Base-by-base conservation (phyloP, 345 rosid genomes). In the Pistacia integerrima region DNA sequence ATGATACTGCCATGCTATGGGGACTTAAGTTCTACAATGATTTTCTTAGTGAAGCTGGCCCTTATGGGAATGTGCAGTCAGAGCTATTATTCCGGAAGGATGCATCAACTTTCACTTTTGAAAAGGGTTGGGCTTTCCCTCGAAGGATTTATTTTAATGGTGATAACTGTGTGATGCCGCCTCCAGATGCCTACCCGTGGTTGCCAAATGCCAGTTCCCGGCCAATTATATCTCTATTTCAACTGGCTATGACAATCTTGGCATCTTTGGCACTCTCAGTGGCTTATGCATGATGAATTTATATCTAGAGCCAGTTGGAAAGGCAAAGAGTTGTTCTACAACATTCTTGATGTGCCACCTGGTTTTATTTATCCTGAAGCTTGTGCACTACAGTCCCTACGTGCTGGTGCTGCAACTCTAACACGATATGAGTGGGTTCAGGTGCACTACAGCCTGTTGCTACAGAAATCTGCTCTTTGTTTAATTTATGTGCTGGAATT, bases 91-190 rank as follows among this genome's bases (percentile, higher is more conserved):
- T 93, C 86, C 88, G 74, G 57, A 96, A 96, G 81, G 97, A 96
- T 52, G 67, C 52, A 48, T 74, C 90, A 57, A 90, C 90, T 7
- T 93, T 93, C 73, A 91, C 99, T 9, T 89, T 93, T 4, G 93
- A 91, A 16, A 92, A 96, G 81, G 97, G 99, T 60, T 93, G 98
- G 99, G 98, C 97, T 62, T 93, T 93, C 79, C 97, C 99, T 35
- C 81, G 91, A 7, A 79, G 96, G 81, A 83, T 95, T 33, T 92
- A 96, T 77, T 96, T 93, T 75, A 96, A 96, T 44, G 98, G 99
- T 2, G 99, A 96, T 41, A 88, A 90, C 52, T 96, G 98, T 18
- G 94, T 96, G 58, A 88, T 96, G 99, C 99, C 98, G 18, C 94
- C 98, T 72, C 97, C 97, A 1, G 96, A 93, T 74, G 76, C 90